Conservation (phyloP, 2,329 filamentous ascomycete genomes). For the Fonsecaea multimorphosa region DNA sequence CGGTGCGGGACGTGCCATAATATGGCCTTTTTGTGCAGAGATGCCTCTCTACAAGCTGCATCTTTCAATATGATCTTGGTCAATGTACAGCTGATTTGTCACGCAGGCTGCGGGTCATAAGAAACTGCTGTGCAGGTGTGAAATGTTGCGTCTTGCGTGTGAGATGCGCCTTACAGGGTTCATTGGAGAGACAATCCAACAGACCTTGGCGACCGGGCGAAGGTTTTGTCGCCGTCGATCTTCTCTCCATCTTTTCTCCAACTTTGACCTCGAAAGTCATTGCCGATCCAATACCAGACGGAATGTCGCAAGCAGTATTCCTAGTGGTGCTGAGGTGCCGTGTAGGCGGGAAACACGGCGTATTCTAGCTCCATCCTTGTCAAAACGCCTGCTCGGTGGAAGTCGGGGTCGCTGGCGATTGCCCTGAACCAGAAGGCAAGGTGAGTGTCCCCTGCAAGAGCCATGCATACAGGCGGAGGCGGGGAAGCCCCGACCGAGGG, state of each 20-base stretch:
- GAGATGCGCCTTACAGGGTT: background rate
- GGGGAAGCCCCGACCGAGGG: background rate
- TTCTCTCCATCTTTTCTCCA: constrained; percentile 10
- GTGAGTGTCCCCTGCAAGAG: background rate
- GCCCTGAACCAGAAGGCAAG: background rate
- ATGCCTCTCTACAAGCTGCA: background rate
- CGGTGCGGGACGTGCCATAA: background rate
- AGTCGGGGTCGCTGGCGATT: background rate
- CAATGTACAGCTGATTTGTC: background rate
- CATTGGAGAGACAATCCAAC: background rate
- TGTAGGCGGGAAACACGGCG: background rate
- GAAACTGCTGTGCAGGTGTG: background rate
- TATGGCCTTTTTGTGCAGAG: background rate
- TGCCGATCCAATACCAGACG: constrained; percentile 1
- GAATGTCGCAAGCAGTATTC: background rate
- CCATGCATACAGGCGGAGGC: background rate
- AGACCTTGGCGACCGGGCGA: background rate
- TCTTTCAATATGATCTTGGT: background rate
- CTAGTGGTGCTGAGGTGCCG: background rate
- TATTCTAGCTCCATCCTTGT: background rate
- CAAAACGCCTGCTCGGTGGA: background rate
- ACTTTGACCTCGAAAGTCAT: constrained; percentile 9
- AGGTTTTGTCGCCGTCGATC: background rate
- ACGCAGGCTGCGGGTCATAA: background rate
- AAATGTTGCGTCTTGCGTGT: background rate